Percentiles rank a stretch among this genome's conserved stretches.
Conservation (phyloP, 345 rosid genomes). For the Toxicodendron radicans region DNA sequence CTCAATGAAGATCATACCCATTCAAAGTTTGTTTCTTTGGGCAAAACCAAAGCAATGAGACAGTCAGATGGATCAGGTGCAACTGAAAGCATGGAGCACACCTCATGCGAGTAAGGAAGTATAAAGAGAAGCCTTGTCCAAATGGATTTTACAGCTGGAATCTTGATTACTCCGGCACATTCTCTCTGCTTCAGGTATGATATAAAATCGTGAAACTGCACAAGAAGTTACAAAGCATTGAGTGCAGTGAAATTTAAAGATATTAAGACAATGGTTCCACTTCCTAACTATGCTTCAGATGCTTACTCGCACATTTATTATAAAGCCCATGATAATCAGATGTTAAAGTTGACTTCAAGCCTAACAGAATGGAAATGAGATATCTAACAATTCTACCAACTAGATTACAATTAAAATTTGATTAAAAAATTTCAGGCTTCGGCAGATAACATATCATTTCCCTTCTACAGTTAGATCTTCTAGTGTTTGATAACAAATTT, state of each 20-base stretch:
- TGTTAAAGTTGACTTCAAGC: conserved; percentile 2
- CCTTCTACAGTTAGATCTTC: neutral
- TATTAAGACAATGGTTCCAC: neutral
- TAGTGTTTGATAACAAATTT: neutral
- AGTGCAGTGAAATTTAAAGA: neutral
- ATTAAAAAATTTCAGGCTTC: neutral
- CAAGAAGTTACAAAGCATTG: neutral
- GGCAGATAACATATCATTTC: neutral
- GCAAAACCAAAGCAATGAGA: conserved; percentile 81
- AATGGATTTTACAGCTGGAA: conserved; percentile 68
- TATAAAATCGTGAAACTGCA: conserved; percentile 90
- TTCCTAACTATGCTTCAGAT: neutral
- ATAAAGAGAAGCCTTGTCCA: conserved; percentile 97
- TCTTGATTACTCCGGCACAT: conserved; percentile 95
- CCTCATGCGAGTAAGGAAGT: conserved; percentile 73
- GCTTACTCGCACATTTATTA: neutral
- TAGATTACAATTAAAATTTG: neutral
- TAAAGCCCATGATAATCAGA: neutral
- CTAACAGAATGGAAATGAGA: neutral
- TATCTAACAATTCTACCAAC: neutral
- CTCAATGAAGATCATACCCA: conserved; percentile 40
- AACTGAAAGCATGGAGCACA: conserved; percentile 76
- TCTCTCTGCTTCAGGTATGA: conserved; percentile 91
- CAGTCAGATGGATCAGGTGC: conserved; percentile 49
- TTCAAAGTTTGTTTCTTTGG: conserved; percentile 80